These are phyloP conservation scores for Spathaspora hagerdaliae DNA, from an alignment of 805 yeast genomes.

Conservation along the genomic window DNA sequence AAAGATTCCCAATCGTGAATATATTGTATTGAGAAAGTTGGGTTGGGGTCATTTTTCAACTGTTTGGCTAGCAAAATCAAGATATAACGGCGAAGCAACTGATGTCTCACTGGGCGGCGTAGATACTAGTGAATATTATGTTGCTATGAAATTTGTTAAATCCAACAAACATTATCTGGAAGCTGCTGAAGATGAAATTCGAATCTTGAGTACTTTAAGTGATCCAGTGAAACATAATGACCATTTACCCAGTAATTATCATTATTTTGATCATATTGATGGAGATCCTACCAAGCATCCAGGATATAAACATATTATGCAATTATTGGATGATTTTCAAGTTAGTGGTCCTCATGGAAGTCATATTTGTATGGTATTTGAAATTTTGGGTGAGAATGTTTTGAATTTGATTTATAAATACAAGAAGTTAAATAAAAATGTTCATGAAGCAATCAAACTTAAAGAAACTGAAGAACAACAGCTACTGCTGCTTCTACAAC, in stretches of 20 bases:
- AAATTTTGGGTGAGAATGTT: conserved; percentile 59
- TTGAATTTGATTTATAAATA: conserved; percentile 47
- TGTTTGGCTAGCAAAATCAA: conserved; percentile 55
- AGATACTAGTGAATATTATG: conserved; percentile 35
- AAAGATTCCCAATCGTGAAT: conserved; percentile 31
- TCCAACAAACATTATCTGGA: conserved; percentile 50
- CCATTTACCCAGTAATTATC: conserved; percentile 8
- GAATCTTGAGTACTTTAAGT: conserved; percentile 38
- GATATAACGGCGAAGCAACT: conserved; percentile 4
- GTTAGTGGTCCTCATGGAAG: conserved; percentile 60
- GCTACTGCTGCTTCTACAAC: background rate
- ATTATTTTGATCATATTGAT: conserved; percentile 8
- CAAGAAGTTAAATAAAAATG: conserved; percentile 16
- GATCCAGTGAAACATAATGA: conserved; percentile 14
- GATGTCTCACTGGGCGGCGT: background rate
- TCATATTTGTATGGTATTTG: conserved; percentile 65
- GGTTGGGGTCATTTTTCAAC: conserved; percentile 76
- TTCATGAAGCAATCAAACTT: conserved; percentile 2
- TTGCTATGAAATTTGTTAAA: conserved; percentile 61
- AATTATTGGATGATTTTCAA: conserved; percentile 51
- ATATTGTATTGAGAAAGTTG: conserved; percentile 49
- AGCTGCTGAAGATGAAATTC: conserved; percentile 64
- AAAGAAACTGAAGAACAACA: background rate
- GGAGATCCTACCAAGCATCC: conserved; percentile 26
- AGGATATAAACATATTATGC: conserved; percentile 51